Base-by-base conservation (phyloP, 345 rosid genomes). In the Corchorus olitorius region DNA sequence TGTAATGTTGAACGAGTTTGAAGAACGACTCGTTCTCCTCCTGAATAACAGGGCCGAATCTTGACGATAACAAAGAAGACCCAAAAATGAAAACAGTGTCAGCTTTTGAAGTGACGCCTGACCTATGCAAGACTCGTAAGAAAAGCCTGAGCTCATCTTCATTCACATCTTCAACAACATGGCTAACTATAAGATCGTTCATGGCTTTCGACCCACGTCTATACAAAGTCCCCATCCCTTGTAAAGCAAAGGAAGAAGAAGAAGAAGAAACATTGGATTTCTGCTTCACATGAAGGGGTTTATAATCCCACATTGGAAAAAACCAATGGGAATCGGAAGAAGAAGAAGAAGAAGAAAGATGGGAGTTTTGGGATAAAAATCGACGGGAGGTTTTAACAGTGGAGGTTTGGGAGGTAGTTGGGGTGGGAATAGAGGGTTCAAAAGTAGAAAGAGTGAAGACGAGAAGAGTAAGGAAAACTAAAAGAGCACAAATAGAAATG, bases 391-490 rank as follows among this genome's bases (percentile, higher is more conserved):
- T 53, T 35, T 56, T 75, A 16, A 65, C 13, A 17, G 39, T 22
- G 37, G 62, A 14, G 16, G 46, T 3, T 50, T 65, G 65, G 27
- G 27, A 27, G 54, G 76, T 34, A 16, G 49, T 8, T 62, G 78
- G 77, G 71, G 67, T 52, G 8, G 76, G 63, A 69, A 70, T 56
- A 59, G 87, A 19, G 71, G 93, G 94, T 22, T 94, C 98, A 79
- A 94, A 91, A 48, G 98, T 92, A 65, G 99, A 92, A 85, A 95
- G 92, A 56, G 97, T 85, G 81, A 95, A 95, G 81, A 93, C 85
- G 54, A 93, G 91, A 72, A 95, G 91, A 12, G 97, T 87, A 52
- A 93, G 59, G 77, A 89, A 83, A 63, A 96, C 81, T 7, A 93
- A 80, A 73, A 96, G 87, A 72, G 83, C 85, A 14, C 98, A 96